phyloP scores from a whole-genome alignment of 495 filamentous ascomycete species.

The Penicillium antarcticum region DNA sequence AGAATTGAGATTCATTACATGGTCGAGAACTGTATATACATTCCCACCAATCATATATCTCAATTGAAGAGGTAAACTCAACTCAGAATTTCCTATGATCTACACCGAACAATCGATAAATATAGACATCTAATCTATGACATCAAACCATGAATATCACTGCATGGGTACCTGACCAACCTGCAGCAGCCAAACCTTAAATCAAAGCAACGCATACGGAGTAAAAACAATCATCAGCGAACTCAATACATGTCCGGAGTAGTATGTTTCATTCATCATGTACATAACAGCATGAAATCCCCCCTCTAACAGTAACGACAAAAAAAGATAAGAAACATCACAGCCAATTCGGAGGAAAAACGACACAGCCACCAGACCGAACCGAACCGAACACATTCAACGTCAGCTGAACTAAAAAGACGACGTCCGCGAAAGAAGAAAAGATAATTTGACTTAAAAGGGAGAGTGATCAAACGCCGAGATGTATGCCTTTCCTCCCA shows the following conservation, averaged over 20 bases:
- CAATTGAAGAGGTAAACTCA: no score
- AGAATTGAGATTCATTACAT: no score
- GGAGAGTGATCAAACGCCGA: conserved; percentile 6
- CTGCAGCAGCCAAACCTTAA: not conserved
- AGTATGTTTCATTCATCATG: conserved; percentile 7
- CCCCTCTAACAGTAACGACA: not conserved
- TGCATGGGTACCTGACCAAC: not conserved
- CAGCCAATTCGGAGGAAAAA: not conserved
- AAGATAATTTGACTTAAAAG: not conserved
- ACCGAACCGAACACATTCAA: not conserved
- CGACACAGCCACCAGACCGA: not conserved
- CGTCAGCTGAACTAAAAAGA: not conserved
- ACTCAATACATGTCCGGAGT: no score
- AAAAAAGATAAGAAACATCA: not conserved
- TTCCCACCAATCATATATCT: no score
- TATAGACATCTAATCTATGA: no score
- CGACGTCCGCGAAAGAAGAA: not conserved
- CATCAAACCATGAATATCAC: not conserved
- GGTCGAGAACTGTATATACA: no score
- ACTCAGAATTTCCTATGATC: no score
- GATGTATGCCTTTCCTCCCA: conserved; percentile 1
- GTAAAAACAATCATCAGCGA: no score
- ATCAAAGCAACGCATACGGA: not conserved
- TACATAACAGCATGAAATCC: not conserved
- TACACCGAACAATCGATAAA: no score